Conservation (phyloP, 192 early-diverging fungal genomes). For the Podila epicladia region DNA sequence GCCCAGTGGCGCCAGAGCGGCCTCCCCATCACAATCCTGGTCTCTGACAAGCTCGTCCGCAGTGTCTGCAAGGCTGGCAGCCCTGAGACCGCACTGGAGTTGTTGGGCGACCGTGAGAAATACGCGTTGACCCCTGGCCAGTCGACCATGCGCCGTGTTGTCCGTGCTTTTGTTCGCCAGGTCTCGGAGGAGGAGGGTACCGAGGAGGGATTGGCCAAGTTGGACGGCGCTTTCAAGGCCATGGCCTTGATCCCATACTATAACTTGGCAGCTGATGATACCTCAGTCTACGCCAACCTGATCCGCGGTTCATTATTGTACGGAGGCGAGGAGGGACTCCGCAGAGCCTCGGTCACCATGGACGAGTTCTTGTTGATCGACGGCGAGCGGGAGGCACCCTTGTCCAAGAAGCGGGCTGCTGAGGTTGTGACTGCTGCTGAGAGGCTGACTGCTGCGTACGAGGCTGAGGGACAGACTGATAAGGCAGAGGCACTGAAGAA, state of each 20-base stretch:
- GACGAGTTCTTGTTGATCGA: conserved; percentile 46
- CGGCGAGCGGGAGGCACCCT: conserved; percentile 35
- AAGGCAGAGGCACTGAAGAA: conserved; percentile 27
- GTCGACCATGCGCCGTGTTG: conserved; percentile 30
- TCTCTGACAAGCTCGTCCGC: conserved; percentile 25
- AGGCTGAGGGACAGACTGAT: conserved; percentile 20
- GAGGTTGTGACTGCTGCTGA: conserved; percentile 37
- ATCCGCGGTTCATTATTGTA: conserved; percentile 38
- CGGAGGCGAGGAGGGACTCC: conserved; percentile 35
- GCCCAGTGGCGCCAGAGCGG: conserved; percentile 29
- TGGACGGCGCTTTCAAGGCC: conserved; percentile 46
- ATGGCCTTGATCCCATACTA: conserved; percentile 50
- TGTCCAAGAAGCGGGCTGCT: conserved; percentile 33
- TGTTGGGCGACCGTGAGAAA: conserved; percentile 44
- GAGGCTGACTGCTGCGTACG: conserved; percentile 21
- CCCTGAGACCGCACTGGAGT: conserved; percentile 31
- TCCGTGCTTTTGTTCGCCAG: conserved; percentile 37
- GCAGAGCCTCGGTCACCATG: conserved; percentile 43
- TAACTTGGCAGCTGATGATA: conserved; percentile 39
- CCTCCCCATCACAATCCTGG: conserved; percentile 20
- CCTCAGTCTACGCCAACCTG: conserved; percentile 35
- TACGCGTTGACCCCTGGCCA: conserved; percentile 28
- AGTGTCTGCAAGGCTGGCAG: conserved; percentile 26
- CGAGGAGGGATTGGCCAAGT: conserved; percentile 24
- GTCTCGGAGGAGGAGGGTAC: conserved; percentile 8